A percentile compares a stretch with the other conserved stretches of the same genome.
Evolutionary conservation across 2,329 filamentous ascomycete genomes (phyloP).

Genomic region (Claviceps maximensis): DNA sequence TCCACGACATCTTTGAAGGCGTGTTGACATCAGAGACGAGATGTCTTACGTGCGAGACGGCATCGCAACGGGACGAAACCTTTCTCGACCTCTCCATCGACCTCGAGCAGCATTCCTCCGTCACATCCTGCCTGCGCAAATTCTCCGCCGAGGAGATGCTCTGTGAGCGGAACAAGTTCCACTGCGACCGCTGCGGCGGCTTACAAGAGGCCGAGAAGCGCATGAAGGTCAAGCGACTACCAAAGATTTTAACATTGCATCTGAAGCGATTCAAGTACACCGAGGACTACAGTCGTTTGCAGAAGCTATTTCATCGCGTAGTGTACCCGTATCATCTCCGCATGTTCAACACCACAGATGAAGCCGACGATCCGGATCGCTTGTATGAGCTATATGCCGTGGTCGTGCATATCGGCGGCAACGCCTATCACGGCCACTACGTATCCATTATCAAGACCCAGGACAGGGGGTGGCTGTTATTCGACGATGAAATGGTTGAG

Average conservation of each 20-base stretch:
- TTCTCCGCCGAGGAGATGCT: constrained; percentile 98
- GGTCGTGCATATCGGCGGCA: constrained; percentile 91
- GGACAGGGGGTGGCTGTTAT: constrained; percentile 88
- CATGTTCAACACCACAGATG: constrained; percentile 94
- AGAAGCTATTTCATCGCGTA: constrained; percentile 93
- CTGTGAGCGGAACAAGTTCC: constrained; percentile 96
- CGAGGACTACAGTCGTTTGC: constrained; percentile 81
- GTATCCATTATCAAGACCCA: constrained; percentile 96
- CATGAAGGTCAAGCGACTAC: constrained; percentile 96
- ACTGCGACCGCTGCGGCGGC: constrained; percentile 93
- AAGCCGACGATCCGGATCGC: constrained; percentile 83
- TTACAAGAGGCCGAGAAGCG: constrained; percentile 96
- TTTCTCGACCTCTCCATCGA: constrained; percentile 96
- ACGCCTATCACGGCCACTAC: constrained; percentile 95
- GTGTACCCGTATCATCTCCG: constrained; percentile 95
- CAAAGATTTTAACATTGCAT: constrained; percentile 82
- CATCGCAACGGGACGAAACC: constrained; percentile 87
- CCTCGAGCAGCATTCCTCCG: constrained; percentile 85
- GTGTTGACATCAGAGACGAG: constrained; percentile 90
- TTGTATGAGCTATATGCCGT: constrained; percentile 95
- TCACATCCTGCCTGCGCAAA: constrained; percentile 86
- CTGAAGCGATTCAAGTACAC: constrained; percentile 98
- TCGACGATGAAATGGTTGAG: constrained; percentile 97
- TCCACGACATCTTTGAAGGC: constrained; percentile 94
- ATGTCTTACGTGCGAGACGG: constrained; percentile 90